A percentile compares a stretch with the other conserved stretches of the same genome.
Conservation (phyloP, 495 filamentous ascomycete species). For the Aspergillus steynii region DNA sequence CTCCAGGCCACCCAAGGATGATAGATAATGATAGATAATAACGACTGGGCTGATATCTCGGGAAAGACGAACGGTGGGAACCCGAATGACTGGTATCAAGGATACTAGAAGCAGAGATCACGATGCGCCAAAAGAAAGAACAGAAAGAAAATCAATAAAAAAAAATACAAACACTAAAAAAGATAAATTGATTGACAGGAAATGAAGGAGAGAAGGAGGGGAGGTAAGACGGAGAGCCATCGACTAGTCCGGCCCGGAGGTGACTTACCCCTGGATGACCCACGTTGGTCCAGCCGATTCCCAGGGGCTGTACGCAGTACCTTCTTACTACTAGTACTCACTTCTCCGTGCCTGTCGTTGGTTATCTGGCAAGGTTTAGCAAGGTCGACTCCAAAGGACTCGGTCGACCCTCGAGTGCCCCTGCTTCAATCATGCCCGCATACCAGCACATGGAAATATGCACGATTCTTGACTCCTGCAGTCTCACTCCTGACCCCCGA, state of each 20-base stretch:
- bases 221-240: neutral
- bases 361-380: no score
- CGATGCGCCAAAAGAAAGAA: neutral
- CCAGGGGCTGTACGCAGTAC: no score
- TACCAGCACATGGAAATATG: no score
- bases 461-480: no score
- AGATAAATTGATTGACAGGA: neutral
- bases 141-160: neutral
- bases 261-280: constrained; percentile 20
- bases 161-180: neutral
- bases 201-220: neutral
- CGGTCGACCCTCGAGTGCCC: no score
- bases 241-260: neutral
- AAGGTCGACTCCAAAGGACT: no score
- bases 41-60: neutral
- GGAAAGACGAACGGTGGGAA: neutral
- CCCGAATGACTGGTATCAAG: neutral
- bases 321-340: no score
- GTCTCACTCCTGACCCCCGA: no score
- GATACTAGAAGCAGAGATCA: neutral
- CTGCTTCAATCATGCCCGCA: no score
- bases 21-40: neutral
- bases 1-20: constrained; percentile 7
- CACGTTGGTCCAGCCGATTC: constrained; percentile 7
- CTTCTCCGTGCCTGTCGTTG: no score